A percentile compares a stretch with the other conserved stretches of the same genome.
phyloP scores from a whole-genome alignment of 345 rosid genomes.

The Salix dunnii region DNA sequence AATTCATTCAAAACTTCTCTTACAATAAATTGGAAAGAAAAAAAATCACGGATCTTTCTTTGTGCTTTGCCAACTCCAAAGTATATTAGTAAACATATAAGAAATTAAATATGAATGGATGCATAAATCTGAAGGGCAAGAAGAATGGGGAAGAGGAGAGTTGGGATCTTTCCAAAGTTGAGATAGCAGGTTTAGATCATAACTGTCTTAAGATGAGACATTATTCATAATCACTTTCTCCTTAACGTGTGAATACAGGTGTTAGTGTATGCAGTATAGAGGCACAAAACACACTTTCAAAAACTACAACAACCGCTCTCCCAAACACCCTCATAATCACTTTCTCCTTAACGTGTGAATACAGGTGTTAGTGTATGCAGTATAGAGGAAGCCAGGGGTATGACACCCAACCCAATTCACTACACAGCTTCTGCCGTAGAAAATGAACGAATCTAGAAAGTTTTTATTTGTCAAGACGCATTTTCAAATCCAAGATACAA shows the following conservation, averaged over 20 bases:
- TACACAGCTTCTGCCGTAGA: background rate
- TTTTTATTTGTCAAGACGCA: background rate
- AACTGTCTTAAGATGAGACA: background rate
- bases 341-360: background rate
- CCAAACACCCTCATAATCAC: background rate
- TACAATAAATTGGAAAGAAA: too few relatives aligned
- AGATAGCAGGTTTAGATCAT: background rate
- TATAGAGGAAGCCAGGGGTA: background rate
- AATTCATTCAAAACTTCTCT: too few relatives aligned
- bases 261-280: background rate
- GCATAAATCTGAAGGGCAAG: background rate
- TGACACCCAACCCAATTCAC: background rate
- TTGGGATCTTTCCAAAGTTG: background rate
- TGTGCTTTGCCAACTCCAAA: too few relatives aligned
- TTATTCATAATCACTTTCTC: background rate
- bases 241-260: background rate
- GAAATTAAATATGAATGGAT: too few relatives aligned
- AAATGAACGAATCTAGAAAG: background rate
- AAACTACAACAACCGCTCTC: too few relatives aligned
- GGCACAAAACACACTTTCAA: too few relatives aligned
- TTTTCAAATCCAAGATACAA: background rate
- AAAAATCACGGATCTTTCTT: too few relatives aligned
- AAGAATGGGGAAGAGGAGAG: background rate
- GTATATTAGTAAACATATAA: too few relatives aligned
- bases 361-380: background rate